phyloP scores from a whole-genome alignment of 345 rosid genomes.

The Citrus trifoliata region DNA sequence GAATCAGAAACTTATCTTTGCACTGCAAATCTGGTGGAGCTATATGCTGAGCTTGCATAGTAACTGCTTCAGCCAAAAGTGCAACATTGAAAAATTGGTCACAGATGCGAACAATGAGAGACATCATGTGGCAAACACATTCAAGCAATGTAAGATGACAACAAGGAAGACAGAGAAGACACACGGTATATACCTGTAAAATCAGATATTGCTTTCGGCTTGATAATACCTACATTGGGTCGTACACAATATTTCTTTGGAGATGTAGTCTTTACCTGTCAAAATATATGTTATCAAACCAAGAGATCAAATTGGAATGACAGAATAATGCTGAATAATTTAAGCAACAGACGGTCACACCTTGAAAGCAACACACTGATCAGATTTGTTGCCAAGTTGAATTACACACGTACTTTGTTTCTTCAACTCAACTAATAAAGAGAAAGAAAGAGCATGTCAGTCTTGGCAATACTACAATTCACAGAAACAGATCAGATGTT shows the following conservation, averaged over 20 bases:
- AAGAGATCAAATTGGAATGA: not conserved
- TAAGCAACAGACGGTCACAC: conserved; percentile 15
- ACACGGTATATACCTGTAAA: conserved; percentile 31
- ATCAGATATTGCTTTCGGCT: conserved; percentile 36
- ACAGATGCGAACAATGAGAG: not conserved
- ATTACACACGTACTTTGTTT: conserved; percentile 45
- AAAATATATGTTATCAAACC: not conserved
- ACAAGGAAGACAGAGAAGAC: not conserved
- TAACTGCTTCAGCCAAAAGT: conserved; percentile 30
- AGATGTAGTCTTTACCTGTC: conserved; percentile 59
- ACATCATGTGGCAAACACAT: not conserved
- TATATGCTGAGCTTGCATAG: conserved; percentile 47
- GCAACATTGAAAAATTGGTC: not conserved
- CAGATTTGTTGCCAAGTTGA: conserved; percentile 42
- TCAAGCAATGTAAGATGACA: not conserved
- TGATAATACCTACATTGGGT: conserved; percentile 47
- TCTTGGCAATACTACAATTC: not conserved
- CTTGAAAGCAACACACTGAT: conserved; percentile 62
- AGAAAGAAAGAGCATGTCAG: not conserved
- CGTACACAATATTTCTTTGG: conserved; percentile 54
- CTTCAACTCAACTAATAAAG: conserved; percentile 45
- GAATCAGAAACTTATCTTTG: conserved; percentile 62
- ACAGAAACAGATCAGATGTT: not conserved
- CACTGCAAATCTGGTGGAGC: conserved; percentile 51
- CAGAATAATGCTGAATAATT: not conserved